Base-by-base conservation (phyloP, 2,329 filamentous ascomycete genomes). In the Diaporthe longicolla region DNA sequence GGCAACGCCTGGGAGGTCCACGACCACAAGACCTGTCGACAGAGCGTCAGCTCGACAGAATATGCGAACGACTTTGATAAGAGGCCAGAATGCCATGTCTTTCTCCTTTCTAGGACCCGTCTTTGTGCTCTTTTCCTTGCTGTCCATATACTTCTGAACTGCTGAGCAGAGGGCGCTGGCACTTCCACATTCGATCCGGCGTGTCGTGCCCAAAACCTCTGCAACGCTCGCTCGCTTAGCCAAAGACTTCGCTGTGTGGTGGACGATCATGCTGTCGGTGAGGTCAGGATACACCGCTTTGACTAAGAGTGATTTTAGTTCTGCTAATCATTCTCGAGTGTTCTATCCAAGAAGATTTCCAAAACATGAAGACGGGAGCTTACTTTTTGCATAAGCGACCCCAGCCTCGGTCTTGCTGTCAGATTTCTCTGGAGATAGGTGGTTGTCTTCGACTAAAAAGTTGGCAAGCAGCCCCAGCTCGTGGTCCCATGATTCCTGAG, bases 1-100 rank as follows among this genome's bases (percentile, higher is more conserved):
- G 19, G 89, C 86, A 0, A 89, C 83, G 40, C 90, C 89, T 4
- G 90, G 90, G 0, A 92, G 80, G 78, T 92, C 83, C 6, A 84
- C 83, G 0, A 85, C 73, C 3, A 83, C 79, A 4, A 81, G 78
- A 0, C 84, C 83, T 0, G 80, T 81, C 1, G 52, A 32, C 26
- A 55, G 21, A 6, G 13, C 52, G 5, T 55, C 26, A 29, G 52
- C 26, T 17, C 26, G 52, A 17, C 52, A 55, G 15, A 55, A 55
- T 32, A 55, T 55, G 26, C 52, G 52, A 21, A 90, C 87, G 1
- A 88, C 87, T 74, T 87, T 88, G 76, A 90, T 88, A 43, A 90
- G 80, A 0, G 88, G 87, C 88, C 87, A 89, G 68, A 82, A 84
- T 72, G 78, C 79, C 73, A 81, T 77, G 15, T 61, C 43, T 29